Conservation (phyloP, 257 asterid genomes). For the Solanum neorickii region DNA sequence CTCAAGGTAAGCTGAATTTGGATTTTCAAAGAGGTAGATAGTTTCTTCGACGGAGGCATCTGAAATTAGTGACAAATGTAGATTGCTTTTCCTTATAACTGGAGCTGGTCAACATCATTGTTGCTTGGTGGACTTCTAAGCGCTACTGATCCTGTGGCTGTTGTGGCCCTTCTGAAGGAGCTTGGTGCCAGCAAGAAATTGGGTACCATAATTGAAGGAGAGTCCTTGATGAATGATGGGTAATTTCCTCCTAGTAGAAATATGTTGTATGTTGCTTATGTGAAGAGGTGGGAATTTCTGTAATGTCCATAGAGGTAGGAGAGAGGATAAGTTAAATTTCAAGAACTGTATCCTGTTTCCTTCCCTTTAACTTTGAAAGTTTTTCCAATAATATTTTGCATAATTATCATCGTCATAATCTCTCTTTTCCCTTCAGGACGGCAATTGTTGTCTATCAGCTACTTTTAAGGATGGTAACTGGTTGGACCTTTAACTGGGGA, state of each 20-base stretch:
- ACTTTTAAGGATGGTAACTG: slow-evolving; percentile 71
- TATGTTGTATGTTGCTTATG: background rate
- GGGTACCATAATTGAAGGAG: slow-evolving; percentile 96
- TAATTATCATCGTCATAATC: background rate
- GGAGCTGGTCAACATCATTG: slow-evolving; percentile 92
- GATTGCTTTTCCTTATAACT: slow-evolving; percentile 81
- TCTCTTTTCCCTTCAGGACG: slow-evolving; percentile 55
- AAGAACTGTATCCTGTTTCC: background rate
- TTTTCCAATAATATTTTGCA: background rate
- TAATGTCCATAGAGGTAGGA: background rate
- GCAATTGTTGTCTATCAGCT: slow-evolving; percentile 92
- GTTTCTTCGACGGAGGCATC: slow-evolving; percentile 7
- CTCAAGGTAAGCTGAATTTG: slow-evolving; percentile 55
- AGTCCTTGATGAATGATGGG: slow-evolving; percentile 98
- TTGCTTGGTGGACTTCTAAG: slow-evolving; percentile 97
- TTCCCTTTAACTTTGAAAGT: background rate
- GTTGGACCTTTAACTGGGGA: slow-evolving; percentile 74
- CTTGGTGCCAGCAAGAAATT: slow-evolving; percentile 95
- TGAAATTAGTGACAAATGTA: slow-evolving; percentile 23
- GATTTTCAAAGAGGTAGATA: background rate
- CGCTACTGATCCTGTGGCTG: slow-evolving; percentile 99
- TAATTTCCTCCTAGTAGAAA: slow-evolving; percentile 10
- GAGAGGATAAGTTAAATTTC: background rate
- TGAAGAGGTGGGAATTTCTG: background rate
- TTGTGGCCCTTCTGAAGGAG: slow-evolving; percentile 90